Base-by-base conservation (phyloP, 495 filamentous ascomycete genomes). In the Penicillium roqueforti region DNA sequence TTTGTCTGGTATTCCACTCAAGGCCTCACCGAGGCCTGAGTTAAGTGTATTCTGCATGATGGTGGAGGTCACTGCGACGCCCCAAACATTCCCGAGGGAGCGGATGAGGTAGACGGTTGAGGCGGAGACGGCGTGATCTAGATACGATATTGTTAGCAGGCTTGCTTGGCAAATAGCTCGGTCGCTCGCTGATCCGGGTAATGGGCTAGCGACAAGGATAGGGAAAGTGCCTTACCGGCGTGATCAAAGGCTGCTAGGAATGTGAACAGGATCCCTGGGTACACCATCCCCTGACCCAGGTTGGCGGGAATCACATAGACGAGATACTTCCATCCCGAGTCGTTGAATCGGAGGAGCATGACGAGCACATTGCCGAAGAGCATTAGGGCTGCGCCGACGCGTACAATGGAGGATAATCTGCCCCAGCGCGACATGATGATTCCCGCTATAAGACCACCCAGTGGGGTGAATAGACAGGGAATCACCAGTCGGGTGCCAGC, bases 371-470 rank as follows among this genome's bases (percentile, higher is more conserved):
- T 86, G 2, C 83, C 84, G 25, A 86, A 44, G 1, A 73, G 76
- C 83, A 87, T 85, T 11, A 86, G 61, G 1, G 76, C 54, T 4
- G 81, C 78, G 5, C 83, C 83, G 1, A 66, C 50, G 1, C 80
- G 76, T 6, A 87, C 78, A 4, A 86, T 71, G 1, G 75, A 66
- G 10, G 77, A 69, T 1, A 86, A 67, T 51, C 76, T 80, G 0
- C 83, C 82, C 80, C 81, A 86, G 26, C 76, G 76, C 1, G 83
- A 84, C 83, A 87, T 86, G 34, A 86, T 73, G 32, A 84, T 66
- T 1, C 83, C 83, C 1, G 83, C 77, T 32, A 85, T 69, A 22
- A 86, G 69, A 4, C 81, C 81, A 2, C 83, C 83, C 16, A 85
- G 70, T 3, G 82, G 83, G 0, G 81, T 84, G 18, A 80, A 81